These are phyloP conservation scores for Agapanthus africanus DNA, from an alignment of 106 monocot species.

Conservation along the genomic window DNA sequence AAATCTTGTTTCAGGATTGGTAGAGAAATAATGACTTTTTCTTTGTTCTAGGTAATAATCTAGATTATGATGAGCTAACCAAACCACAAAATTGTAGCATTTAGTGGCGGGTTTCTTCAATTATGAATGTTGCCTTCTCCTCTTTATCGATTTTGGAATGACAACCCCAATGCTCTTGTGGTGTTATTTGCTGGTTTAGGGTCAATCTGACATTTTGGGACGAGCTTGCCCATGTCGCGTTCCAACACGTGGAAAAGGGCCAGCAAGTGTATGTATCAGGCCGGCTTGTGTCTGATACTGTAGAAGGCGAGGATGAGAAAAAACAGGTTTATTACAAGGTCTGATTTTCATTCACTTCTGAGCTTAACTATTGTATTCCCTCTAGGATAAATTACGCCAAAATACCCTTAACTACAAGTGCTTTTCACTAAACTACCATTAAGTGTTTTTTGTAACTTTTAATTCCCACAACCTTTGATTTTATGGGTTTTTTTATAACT, in stretches of 20 bases:
- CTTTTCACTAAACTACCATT: no score
- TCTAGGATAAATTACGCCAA: no score
- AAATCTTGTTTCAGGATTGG: no score
- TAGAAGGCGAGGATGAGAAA: slow-evolving; percentile 53
- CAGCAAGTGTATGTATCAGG: slow-evolving; percentile 70
- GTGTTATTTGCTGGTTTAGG: slow-evolving; percentile 31
- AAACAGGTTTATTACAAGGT: slow-evolving; percentile 80
- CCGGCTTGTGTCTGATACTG: slow-evolving; percentile 64
- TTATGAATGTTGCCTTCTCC: no score
- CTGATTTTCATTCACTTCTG: neutral
- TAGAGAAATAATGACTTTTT: neutral
- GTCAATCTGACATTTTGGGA: slow-evolving; percentile 87
- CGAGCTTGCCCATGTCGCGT: slow-evolving; percentile 77
- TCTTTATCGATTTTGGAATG: no score
- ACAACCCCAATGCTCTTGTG: neutral
- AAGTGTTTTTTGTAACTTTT: no score
- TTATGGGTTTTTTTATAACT: no score
- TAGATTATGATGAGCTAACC: neutral
- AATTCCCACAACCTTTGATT: no score
- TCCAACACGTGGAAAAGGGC: slow-evolving; percentile 77
- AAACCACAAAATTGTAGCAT: neutral
- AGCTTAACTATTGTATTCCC: neutral
- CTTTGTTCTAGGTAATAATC: neutral
- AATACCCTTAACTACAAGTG: no score
- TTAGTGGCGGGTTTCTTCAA: no score